Base-by-base conservation (phyloP, 495 filamentous ascomycete genomes). In the Amorphotheca resinae region DNA sequence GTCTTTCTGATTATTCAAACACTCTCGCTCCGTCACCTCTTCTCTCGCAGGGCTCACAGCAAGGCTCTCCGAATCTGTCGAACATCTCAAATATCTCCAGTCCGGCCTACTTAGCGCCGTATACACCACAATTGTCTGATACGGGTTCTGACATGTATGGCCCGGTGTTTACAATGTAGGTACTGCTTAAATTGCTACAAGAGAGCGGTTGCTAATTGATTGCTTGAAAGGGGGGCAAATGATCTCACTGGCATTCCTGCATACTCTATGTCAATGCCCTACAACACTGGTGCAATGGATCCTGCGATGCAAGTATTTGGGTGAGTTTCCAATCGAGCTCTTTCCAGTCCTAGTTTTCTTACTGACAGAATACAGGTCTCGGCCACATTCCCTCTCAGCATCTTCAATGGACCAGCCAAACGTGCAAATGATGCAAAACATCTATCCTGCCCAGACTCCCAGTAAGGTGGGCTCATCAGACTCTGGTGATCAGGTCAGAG, bases 401-500 rank as follows among this genome's bases (percentile, higher is more conserved):
- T 37, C 49, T 9, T 40, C 48, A 9, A 50, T 49, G 33, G 49
- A 52, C 16, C 43, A 50, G 16, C 25, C 53, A 23, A 33, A 30
- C 34, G 32, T 52, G 28, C 25, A 28, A 28, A 28, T 28, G 25
- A 28, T 28, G 25, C 14, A 37, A 8, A 20, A 2, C 15, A 20
- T 37, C 11, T 55, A 50, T 37, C 42, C 33, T 9, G 22, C 6
- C 21, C 42, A 45, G 20, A 47, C 41, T 17, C 45, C 48, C 0
- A 54, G 48, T 15, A 2, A 23, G 20, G 33, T 51, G 18, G 45
- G 38, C 14, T 44, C 50, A 11, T 36, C 49, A 15, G 55, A 52
- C 21, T 52, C 46, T 8, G 48, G 37, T 5, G 71, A 71, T 14
- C 69, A 75, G 39, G 75, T 83, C 3, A 71, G 83, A 38, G 73